Evolutionary conservation across 768 basidiomycete species (phyloP).

Genomic region (Cyclocybe cylindracea): DNA sequence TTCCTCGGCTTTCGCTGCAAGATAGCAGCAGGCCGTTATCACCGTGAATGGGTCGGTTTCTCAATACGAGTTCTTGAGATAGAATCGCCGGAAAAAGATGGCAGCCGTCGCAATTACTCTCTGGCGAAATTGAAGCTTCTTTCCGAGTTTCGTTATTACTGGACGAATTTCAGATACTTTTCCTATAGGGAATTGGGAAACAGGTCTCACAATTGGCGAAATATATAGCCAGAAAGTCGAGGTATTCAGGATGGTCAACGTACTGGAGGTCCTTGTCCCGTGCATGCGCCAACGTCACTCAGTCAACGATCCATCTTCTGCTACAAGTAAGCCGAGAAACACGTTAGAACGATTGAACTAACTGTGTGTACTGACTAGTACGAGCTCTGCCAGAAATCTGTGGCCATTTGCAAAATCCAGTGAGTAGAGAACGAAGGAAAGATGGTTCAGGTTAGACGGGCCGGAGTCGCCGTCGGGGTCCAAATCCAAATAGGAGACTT

Average conservation of each 20-base stretch:
- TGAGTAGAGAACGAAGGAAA: too few species aligned
- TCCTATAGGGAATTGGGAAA: not conserved
- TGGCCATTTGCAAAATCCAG: constrained; percentile 56
- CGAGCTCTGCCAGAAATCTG: constrained; percentile 91
- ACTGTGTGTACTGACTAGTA: constrained; percentile 65
- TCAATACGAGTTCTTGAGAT: constrained; percentile 92
- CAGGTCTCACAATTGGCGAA: constrained; percentile 75
- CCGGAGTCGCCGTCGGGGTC: too few species aligned
- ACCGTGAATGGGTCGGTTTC: constrained; percentile 96
- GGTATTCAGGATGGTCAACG: constrained; percentile 72
- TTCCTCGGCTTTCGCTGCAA: constrained; percentile 97
- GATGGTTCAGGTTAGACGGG: too few species aligned
- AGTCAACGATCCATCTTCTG: constrained; percentile 90
- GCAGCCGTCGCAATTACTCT: constrained; percentile 92
- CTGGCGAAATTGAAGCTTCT: constrained; percentile 81
- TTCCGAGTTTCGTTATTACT: constrained; percentile 89
- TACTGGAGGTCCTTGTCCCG: constrained; percentile 77
- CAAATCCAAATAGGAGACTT: too few species aligned
- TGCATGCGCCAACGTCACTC: constrained; percentile 70
- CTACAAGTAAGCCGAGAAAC: constrained; percentile 41
- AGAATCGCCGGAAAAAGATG: constrained; percentile 96
- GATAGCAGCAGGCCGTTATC: constrained; percentile 90
- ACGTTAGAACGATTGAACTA: constrained; percentile 14
- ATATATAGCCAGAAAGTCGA: constrained; percentile 85
- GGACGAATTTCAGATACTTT: not conserved